Evolutionary conservation across 441 rosid species (phyloP), one percentile per base, ranked within the genome.

Genomic region (Jatropha podagrica): DNA sequence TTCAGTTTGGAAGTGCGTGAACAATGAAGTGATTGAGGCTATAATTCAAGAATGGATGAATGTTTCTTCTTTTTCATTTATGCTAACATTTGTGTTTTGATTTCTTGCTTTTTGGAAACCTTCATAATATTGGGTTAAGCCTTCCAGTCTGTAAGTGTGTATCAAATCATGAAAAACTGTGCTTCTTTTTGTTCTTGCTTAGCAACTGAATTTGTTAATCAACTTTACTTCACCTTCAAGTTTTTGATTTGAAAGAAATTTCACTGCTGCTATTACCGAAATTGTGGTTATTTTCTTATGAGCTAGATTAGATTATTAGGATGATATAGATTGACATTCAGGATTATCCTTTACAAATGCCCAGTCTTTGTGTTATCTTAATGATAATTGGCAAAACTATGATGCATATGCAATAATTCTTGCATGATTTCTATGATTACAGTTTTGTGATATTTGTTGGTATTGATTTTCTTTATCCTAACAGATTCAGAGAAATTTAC

Each of bases 401-500:
- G 52, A 44, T n/a, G 10, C 23, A 74, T 41, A 44, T 23, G 58
- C 58, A 62, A 13, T 61, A 3, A 5, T 49, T 42, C 42, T 51
- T 76, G 74, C 38, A 37, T 14, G 49, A 37, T 32, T 48, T 52
- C 14, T 52, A 7, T 46, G 15, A 8, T 11, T 12, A 20, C 27
- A 72, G 38, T 2, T 65, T n/a, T 23, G 59, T 2, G 37, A 42
- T 27, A 8, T 23, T 1, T 68, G 60, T 75, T 68, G 44, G 10
- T 44, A 44, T 38, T 48, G 20, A 4, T 55, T 15, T 65, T 38
- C 15, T 51, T 44, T 26, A 2, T 72, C 60, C 62, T 32, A 51
- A 78, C 86, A 88, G 91, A 84, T 85, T 66, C 90, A 88, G 85
- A 88, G 90, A 79, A 88, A 84, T 71, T 81, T 86, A 72, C 88